Evolutionary conservation across 495 filamentous ascomycete genomes (phyloP), one percentile per base, ranked within the genome.

Genomic region (Apiosordaria backusii): DNA sequence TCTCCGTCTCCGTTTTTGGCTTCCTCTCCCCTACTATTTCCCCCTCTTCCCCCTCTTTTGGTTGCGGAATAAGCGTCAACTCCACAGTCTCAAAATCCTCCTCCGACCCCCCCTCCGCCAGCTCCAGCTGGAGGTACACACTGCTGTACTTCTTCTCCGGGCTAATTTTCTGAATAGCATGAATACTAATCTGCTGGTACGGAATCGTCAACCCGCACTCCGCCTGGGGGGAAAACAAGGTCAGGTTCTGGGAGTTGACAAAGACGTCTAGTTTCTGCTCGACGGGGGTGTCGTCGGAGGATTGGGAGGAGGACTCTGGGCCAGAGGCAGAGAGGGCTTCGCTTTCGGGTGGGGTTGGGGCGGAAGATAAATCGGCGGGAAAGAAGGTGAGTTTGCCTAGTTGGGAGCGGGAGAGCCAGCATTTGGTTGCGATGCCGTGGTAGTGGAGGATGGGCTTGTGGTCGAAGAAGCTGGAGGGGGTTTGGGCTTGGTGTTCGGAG

Each of bases 401-500:
- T 67, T 78, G 72, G 76, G 83, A 69, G 68, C 73, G 67, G 45
- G 77, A 69, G 69, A 78, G 66, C 88, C 80, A 66, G 77, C 92
- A 83, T 57, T 87, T 89, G 72, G 88, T 85, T 70, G 81, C 80
- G 58, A 84, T 73, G 67, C 80, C 83, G 71, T 89, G 89, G 78
- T 88, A 89, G 80, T 97, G 84, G 0, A 98, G 86, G 35, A 99
- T 84, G 15, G 93, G 87, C 63, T 89, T 90, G 10, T 86, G 89
- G 72, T 88, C 89, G 84, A 98, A 99, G 84, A 98, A 99, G 27
- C 89, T 92, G 60, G 80, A 76, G 0, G 95, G 95, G 9, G 95
- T 99, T 66, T 88, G 87, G 26, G 89, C 87, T 74, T 96, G 92
- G 77, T 97, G 91, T 63, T 89, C 87, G 19, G 84, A 80, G 55